Base-by-base conservation (phyloP, 2,329 filamentous ascomycete species). In the Fusarium sp. region DNA sequence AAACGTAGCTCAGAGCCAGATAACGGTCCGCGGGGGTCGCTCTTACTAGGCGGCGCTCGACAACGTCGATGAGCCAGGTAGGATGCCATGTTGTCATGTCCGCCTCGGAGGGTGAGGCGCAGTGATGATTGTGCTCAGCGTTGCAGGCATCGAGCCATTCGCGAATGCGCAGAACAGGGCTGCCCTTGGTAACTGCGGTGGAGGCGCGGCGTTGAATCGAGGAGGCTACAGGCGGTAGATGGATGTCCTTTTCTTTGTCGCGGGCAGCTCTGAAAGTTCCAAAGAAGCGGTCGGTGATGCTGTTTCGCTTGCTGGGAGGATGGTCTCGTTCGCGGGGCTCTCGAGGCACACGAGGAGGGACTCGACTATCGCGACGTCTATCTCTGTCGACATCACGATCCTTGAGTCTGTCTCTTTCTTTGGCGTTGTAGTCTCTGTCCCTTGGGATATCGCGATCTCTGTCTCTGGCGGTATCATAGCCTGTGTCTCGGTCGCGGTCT, bases 1-100 rank as follows among this genome's bases (percentile, higher is more conserved):
- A 80, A 31, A 81, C 78, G 61, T 82, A 82, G 70, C 79, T 81
- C 24, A 82, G 72, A n/a, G 79, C 77, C 5, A 80, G 65, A 45
- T 81, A 81, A 31, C 77, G 70, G 42, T 80, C 78, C 9, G 69
- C 68, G 3, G 76, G 72, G n/a, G 74, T 73, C 12, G 77, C 71
- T 13, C 72, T 73, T 6, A 80, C 78, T 22, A 81, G 69, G 41
- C 75, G 69, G 7, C 74, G 72, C 39, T 79, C 76, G 29, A 77
- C 73, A 11, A 74, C 74, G 56, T 81, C 78, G 53, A 81, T 74
- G 43, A 81, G 76, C 71, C 76, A 79, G 25, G 71, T 61, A 6
- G 79, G 79, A 25, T 75, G 74, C 72, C 77, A 80, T 28, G 76
- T 78, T 19, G 68, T 49, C 42, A 64, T 44, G 35, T 68, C 71